Evolutionary conservation across 352 stramenopile species (phyloP), one percentile per base, ranked within the genome.

Genomic region (Phytophthora idaei): DNA sequence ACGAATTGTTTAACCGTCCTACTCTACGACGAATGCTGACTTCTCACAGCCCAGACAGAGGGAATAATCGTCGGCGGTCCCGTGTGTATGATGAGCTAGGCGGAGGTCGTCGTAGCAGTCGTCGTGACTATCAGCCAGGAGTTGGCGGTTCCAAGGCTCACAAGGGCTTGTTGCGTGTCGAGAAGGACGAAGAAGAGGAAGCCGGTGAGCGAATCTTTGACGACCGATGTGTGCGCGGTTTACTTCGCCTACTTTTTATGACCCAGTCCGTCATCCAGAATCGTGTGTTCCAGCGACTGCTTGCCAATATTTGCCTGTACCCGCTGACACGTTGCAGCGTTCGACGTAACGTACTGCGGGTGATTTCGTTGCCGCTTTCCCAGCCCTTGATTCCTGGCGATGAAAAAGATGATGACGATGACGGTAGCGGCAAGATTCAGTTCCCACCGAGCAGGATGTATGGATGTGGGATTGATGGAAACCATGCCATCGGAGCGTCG

Each of bases 291-390:
- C 85, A 94, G 71, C 83, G 81, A 5, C 64, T 96, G 4, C 57
- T 96, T 25, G 67, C 80, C 4, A 96, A 96, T 56, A 77, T 94
- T 41, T 95, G 85, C 42, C 46, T 88, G 59, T 96, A 96, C 49
- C 89, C 89, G 6, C 60, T 87, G 37, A 95, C 87, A 4, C 81
- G 89, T 0, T 51, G 58, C 10, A 83, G 81, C 48, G 67, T 96
- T 51, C 85, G 84, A 10, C 66, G 56, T 17, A 90, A 86, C 42
- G 52, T 94, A 36, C 53, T 95, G n/a, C 81, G 68, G 0, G 76
- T 94, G 29, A 61, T 92, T 10, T 90, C 84, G 1, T 59, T 83
- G 8, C 74, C 79, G 7, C 73, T 92, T 46, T 74, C 73, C 37
- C 63, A 71, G 0, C 80, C 75, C 1, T 69, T 91, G 37, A 25